Evolutionary conservation across 139 green algal species (phyloP), one percentile per base, ranked within the genome.

Genomic region (Klebsormidium nitens): DNA sequence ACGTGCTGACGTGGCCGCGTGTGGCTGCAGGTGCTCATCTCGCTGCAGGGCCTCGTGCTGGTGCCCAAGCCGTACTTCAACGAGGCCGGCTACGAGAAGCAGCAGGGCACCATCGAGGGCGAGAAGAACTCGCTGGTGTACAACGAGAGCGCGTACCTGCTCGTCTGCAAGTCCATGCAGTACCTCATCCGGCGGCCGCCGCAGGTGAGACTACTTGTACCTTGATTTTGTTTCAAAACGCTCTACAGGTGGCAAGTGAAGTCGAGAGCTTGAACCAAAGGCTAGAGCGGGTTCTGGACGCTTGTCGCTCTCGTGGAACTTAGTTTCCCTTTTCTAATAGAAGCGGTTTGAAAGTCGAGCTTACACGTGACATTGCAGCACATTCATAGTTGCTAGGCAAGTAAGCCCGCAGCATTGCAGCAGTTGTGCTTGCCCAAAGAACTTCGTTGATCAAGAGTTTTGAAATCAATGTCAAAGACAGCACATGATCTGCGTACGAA

Each of bases 1-100:
- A n/a, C n/a, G n/a, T n/a, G n/a, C n/a, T n/a, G n/a, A n/a, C n/a
- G n/a, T 55, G 46, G 19, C 19, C n/a, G n/a, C n/a, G n/a, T n/a
- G n/a, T n/a, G 23, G 19, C 23, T 61, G 11, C 85, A 92, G 86
- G 87, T 96, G 44, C 81, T 96, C 6, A 74, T 95, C 42, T 92
- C 85, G 64, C 93, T 96, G 64, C 89, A 95, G 76, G 88, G 83
- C 0, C 82, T 96, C 35, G 91, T 96, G 70, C 80, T 96, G 32
- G 86, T 93, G 52, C 66, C 78, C 1, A 77, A 94, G 71, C 90
- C 90, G 19, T 96, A 92, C 85, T 95, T 87, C 83, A 93, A 95
- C 56, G 79, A 85, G 31, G 80, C 76, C 0, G 81, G 78, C n/a
- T 82, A 75, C 19, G 70, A 77, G 28, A n/a, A n/a, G n/a, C n/a